Evolutionary conservation across 345 rosid genomes (phyloP).

Genomic region (Salix exigua): DNA sequence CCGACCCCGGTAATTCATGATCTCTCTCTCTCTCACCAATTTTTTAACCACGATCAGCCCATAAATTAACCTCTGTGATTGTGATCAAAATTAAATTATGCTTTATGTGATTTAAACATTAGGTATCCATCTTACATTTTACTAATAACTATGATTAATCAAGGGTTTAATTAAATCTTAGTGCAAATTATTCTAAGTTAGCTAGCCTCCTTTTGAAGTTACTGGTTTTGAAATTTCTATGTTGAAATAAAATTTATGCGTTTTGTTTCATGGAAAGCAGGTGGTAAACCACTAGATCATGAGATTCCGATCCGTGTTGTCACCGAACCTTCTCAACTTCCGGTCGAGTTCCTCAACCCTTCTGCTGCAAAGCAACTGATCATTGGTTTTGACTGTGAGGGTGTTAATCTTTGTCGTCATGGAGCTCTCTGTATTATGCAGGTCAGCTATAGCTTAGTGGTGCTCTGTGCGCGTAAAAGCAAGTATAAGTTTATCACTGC

Average conservation of each 20-base stretch:
- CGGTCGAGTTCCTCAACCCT: constrained; percentile 73
- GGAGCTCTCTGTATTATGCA: constrained; percentile 92
- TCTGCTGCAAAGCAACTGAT: constrained; percentile 52
- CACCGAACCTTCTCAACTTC: constrained; percentile 68
- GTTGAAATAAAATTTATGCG: neutral
- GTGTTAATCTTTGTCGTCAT: constrained; percentile 77
- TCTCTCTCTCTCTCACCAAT: neutral
- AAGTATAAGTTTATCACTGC: neutral
- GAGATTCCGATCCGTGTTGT: constrained; percentile 69
- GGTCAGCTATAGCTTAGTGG: constrained; percentile 32
- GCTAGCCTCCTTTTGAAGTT: neutral
- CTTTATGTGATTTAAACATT: neutral
- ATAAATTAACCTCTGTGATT: neutral
- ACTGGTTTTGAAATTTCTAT: neutral
- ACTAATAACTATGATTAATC: neutral
- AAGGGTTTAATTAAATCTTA: neutral
- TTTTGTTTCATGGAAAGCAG: neutral
- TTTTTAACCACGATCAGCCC: neutral
- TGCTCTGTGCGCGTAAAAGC: neutral
- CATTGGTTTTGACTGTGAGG: constrained; percentile 91
- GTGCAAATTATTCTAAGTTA: too few species aligned
- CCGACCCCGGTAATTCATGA: constrained; percentile 33
- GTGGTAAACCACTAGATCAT: constrained; percentile 23
- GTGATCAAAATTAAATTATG: neutral
- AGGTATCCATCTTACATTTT: too few species aligned